A percentile compares a stretch with the other conserved stretches of the same genome.
These are phyloP conservation scores for Mycena alexandri DNA, from an alignment of 768 basidiomycete genomes.

Conservation along the genomic window DNA sequence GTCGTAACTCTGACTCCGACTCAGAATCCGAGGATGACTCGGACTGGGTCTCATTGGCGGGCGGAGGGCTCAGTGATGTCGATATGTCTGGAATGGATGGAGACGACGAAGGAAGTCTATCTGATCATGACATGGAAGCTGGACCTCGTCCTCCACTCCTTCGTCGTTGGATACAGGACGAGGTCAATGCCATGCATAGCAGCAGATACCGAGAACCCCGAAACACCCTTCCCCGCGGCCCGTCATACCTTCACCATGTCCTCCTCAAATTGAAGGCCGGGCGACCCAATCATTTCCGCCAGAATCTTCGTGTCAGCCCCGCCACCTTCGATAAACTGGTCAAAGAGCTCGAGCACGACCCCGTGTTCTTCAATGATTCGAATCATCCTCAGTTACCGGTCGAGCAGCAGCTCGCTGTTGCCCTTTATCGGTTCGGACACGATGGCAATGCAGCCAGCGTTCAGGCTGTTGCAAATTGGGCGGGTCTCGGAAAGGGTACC, in stretches of 20 bases:
- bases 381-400: slow-evolving; percentile 42
- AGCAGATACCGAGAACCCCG: slow-evolving; percentile 25
- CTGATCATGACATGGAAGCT: no score
- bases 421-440: slow-evolving; percentile 55
- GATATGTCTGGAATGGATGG: no score
- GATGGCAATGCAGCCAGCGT: slow-evolving; percentile 53
- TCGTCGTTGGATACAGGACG: no score
- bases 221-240: slow-evolving; percentile 26
- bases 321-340: slow-evolving; percentile 50
- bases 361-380: slow-evolving; percentile 47
- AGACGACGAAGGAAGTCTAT: no score
- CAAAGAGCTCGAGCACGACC: slow-evolving; percentile 36
- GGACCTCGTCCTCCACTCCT: no score
- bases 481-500: slow-evolving; percentile 50
- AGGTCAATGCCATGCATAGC: slow-evolving; percentile 18
- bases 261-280: slow-evolving; percentile 34
- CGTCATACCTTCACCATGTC: slow-evolving; percentile 42
- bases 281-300: slow-evolving; percentile 46
- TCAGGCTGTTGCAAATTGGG: slow-evolving; percentile 51
- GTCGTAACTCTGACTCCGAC: no score
- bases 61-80: no score
- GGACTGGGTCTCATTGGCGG: no score
- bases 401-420: slow-evolving; percentile 51
- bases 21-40: no score
- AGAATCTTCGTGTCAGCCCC: slow-evolving; percentile 47